Conservation (phyloP, 2,329 filamentous ascomycete species). For the Aspergillus flavus region DNA sequence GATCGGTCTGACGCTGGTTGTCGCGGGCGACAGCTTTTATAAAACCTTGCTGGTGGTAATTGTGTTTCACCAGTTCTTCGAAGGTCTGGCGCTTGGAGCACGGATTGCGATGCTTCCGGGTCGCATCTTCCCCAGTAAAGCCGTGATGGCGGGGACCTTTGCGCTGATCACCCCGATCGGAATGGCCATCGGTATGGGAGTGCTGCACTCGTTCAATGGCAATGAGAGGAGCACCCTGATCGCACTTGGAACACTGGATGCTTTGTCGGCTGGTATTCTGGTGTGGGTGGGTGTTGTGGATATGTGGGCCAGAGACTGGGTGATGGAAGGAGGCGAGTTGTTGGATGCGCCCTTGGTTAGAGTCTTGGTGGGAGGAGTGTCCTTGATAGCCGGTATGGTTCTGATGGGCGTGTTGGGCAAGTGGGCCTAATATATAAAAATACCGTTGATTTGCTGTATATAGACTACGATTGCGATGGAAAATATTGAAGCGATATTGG, state of each 20-base stretch:
- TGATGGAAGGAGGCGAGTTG: slow-evolving; percentile 61
- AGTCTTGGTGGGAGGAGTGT: slow-evolving; percentile 54
- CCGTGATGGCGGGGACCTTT: slow-evolving; percentile 65
- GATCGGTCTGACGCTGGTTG: slow-evolving; percentile 52
- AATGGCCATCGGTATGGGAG: slow-evolving; percentile 78
- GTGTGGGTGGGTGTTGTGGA: slow-evolving; percentile 80
- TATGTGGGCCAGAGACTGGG: slow-evolving; percentile 79
- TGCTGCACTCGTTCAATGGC: slow-evolving; percentile 71
- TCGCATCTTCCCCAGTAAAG: slow-evolving; percentile 44
- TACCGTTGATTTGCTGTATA: neutral
- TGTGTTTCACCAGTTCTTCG: slow-evolving; percentile 77
- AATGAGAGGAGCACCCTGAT: slow-evolving; percentile 70
- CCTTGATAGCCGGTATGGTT: slow-evolving; percentile 63
- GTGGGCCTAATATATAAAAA: slow-evolving; percentile 59
- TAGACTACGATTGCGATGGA: slow-evolving; percentile 1
- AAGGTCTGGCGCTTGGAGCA: slow-evolving; percentile 72
- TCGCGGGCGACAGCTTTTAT: slow-evolving; percentile 55
- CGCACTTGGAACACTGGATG: slow-evolving; percentile 73
- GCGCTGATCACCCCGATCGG: slow-evolving; percentile 74
- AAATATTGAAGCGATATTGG: neutral
- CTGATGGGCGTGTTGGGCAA: slow-evolving; percentile 75
- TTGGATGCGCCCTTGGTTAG: slow-evolving; percentile 53
- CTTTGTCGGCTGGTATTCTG: slow-evolving; percentile 73
- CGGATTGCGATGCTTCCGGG: slow-evolving; percentile 64
- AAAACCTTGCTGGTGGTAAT: slow-evolving; percentile 63